phyloP scores from a whole-genome alignment of 176 grass and related monocot genomes.

The Coix lacrymajobi region DNA sequence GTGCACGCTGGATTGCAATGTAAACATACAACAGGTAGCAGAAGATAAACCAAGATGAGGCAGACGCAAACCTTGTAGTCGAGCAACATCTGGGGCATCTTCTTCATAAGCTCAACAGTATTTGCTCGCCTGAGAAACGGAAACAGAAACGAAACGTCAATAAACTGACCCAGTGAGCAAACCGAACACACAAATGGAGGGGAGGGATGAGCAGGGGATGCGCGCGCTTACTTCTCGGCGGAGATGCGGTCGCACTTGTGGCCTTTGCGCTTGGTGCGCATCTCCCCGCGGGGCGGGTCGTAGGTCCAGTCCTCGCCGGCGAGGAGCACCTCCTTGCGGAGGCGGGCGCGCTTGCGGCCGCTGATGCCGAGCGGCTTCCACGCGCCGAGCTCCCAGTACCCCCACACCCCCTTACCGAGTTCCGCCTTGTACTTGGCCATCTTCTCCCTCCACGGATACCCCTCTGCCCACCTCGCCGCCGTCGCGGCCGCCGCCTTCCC shows the following conservation, averaged over 20 bases:
- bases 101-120: slow-evolving; percentile 61
- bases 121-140: slow-evolving; percentile 30
- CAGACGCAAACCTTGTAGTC: slow-evolving; percentile 61
- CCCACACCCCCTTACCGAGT: slow-evolving; percentile 67
- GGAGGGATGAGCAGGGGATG: neutral
- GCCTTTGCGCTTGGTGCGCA: slow-evolving; percentile 56
- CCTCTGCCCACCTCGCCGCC: slow-evolving; percentile 35
- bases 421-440: slow-evolving; percentile 58
- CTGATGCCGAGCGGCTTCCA: slow-evolving; percentile 87
- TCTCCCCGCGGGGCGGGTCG: slow-evolving; percentile 43
- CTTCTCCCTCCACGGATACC: slow-evolving; percentile 69
- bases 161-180: neutral
- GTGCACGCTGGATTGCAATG: neutral
- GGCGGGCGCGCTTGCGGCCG: slow-evolving; percentile 69
- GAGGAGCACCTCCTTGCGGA: slow-evolving; percentile 88
- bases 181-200: neutral
- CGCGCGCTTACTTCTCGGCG: slow-evolving; percentile 40
- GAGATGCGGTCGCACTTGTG: slow-evolving; percentile 57
- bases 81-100: slow-evolving; percentile 72
- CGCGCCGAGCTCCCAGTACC: slow-evolving; percentile 91
- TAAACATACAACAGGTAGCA: neutral
- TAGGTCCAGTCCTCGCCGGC: slow-evolving; percentile 57
- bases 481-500: slow-evolving; percentile 35
- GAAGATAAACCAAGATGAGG: neutral
- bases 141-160: neutral